phyloP scores from a whole-genome alignment of 2,329 filamentous ascomycete species.

The Stemphylium vesicarium region DNA sequence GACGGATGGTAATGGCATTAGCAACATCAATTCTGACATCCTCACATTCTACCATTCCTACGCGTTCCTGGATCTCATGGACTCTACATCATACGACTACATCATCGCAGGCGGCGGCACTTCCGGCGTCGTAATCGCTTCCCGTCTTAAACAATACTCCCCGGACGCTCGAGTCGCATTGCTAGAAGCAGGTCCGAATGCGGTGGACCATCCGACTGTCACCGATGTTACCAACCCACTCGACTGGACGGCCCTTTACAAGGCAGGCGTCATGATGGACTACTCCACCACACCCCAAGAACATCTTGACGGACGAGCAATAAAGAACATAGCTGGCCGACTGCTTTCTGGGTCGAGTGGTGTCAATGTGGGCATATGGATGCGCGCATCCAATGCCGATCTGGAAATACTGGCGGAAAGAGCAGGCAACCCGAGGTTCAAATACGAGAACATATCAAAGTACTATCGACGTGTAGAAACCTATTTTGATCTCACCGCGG shows the following conservation, averaged over 20 bases:
- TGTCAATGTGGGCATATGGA: constrained; percentile 25
- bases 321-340: constrained; percentile 21
- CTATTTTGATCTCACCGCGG: constrained; percentile 15
- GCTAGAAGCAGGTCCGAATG: constrained; percentile 25
- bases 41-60: no score
- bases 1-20: no score
- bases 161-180: constrained; percentile 11
- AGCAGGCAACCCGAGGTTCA: constrained; percentile 20
- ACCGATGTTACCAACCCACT: constrained; percentile 12
- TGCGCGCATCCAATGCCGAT: constrained; percentile 21
- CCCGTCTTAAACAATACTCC: constrained; percentile 23
- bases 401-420: constrained; percentile 19
- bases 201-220: constrained; percentile 8
- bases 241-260: constrained; percentile 7
- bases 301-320: constrained; percentile 15
- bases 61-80: background rate
- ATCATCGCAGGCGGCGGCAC: constrained; percentile 38
- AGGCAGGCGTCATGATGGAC: constrained; percentile 17
- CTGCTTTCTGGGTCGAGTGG: constrained; percentile 25
- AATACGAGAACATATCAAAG: constrained; percentile 20
- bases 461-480: constrained; percentile 23
- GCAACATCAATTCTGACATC: no score
- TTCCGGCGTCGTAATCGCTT: constrained; percentile 29
- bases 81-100: constrained; percentile 15
- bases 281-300: constrained; percentile 25